Evolutionary conservation across 768 basidiomycete genomes (phyloP).

Genomic region (Calocera viscosa): DNA sequence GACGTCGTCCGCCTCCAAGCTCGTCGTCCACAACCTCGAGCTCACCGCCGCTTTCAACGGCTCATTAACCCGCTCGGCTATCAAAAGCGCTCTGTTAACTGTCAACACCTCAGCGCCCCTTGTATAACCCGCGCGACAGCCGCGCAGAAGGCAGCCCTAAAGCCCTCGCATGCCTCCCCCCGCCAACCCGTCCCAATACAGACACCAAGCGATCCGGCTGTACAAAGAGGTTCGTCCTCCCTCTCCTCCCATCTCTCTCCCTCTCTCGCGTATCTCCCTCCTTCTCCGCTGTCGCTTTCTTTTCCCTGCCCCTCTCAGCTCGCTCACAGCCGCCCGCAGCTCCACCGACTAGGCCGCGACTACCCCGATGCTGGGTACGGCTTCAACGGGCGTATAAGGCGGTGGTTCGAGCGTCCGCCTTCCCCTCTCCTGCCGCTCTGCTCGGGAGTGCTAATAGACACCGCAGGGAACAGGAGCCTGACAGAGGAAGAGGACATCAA

Average conservation of each 20-base stretch:
- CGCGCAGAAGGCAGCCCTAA: too few relatives aligned
- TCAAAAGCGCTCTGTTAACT: too few relatives aligned
- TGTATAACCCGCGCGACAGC: too few relatives aligned
- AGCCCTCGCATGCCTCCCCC: not conserved
- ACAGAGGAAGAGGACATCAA: constrained; percentile 61
- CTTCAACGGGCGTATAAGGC: constrained; percentile 59
- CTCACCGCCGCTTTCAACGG: too few relatives aligned
- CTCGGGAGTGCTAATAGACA: not conserved
- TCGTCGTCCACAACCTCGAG: too few relatives aligned
- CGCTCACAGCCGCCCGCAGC: constrained; percentile 17
- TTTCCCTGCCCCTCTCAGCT: too few relatives aligned
- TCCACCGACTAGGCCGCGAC: constrained; percentile 65
- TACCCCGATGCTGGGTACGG: constrained; percentile 73
- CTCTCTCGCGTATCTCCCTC: not conserved
- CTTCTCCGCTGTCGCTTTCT: too few relatives aligned
- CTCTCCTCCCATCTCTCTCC: not conserved
- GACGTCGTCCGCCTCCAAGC: too few relatives aligned
- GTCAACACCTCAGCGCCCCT: too few relatives aligned
- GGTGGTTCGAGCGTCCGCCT: constrained; percentile 57
- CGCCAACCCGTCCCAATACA: not conserved
- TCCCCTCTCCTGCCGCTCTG: not conserved
- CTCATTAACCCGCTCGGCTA: too few relatives aligned
- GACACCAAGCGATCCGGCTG: constrained; percentile 52
- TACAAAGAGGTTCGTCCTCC: constrained; percentile 49
- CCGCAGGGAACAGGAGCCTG: constrained; percentile 52